These are phyloP conservation scores for Chlamydomonas sp. DNA, from an alignment of 139 green algal genomes.

Conservation along the genomic window DNA sequence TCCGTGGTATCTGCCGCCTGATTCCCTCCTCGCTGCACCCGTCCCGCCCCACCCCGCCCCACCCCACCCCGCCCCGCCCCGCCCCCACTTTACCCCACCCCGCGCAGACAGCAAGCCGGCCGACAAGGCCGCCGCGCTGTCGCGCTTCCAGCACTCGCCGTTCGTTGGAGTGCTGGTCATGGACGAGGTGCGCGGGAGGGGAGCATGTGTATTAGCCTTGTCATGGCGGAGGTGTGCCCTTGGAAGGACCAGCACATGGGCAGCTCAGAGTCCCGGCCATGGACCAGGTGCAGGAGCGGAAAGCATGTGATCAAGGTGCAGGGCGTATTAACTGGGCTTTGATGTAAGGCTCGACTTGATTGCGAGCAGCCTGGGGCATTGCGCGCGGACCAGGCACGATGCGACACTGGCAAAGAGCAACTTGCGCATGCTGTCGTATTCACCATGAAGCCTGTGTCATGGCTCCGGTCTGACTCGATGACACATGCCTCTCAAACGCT, in stretches of 20 bases:
- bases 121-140: slow-evolving; percentile 54
- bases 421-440: too few relatives aligned
- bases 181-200: too few relatives aligned
- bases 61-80: not conserved
- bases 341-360: not conserved
- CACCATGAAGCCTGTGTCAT: too few relatives aligned
- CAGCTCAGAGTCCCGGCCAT: too few relatives aligned
- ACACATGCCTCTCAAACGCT: too few relatives aligned
- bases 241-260: too few relatives aligned
- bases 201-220: too few relatives aligned
- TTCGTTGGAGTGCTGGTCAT: slow-evolving; percentile 82
- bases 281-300: slow-evolving; percentile 56
- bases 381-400: too few relatives aligned
- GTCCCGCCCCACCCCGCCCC: not conserved
- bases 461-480: too few relatives aligned
- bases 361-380: not conserved
- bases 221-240: too few relatives aligned
- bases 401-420: too few relatives aligned
- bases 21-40: not conserved
- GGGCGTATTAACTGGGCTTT: not conserved
- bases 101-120: slow-evolving; percentile 15
- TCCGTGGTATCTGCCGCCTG: not conserved
- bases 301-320: not conserved
- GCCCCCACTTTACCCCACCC: not conserved
- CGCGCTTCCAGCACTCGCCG: slow-evolving; percentile 61